These are phyloP conservation scores for Eucalyptus dawsonii DNA, from an alignment of 345 rosid genomes.

Conservation along the genomic window DNA sequence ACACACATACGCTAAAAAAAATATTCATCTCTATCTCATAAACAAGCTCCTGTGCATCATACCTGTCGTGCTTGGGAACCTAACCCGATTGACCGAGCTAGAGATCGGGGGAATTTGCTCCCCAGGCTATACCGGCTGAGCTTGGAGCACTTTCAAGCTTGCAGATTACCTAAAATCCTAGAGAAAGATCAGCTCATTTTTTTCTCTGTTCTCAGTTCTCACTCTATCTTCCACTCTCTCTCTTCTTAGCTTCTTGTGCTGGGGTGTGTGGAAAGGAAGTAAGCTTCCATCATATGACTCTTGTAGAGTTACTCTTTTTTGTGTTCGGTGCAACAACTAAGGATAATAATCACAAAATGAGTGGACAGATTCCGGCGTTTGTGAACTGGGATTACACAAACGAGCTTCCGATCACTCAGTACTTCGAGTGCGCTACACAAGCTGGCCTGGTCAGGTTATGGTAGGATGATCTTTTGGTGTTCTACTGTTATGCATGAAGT, in stretches of 20 bases:
- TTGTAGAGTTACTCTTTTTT: too few relatives aligned
- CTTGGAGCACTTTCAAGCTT: slow-evolving; percentile 48
- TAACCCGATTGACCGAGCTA: slow-evolving; percentile 51
- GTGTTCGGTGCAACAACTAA: background rate
- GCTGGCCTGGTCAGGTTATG: background rate
- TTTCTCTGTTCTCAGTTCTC: background rate
- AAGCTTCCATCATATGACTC: background rate
- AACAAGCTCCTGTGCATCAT: slow-evolving; percentile 25
- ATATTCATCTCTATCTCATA: too few relatives aligned
- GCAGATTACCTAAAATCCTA: slow-evolving; percentile 58
- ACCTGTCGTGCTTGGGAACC: slow-evolving; percentile 47
- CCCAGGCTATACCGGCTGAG: slow-evolving; percentile 42
- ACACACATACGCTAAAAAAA: too few relatives aligned
- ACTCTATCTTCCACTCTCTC: slow-evolving; percentile 17
- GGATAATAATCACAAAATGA: background rate
- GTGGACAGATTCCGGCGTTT: background rate
- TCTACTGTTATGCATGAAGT: slow-evolving; percentile 39
- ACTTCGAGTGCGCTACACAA: background rate
- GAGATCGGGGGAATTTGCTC: slow-evolving; percentile 77
- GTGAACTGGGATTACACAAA: background rate
- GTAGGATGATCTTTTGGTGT: background rate
- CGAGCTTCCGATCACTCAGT: background rate
- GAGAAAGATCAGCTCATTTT: background rate
- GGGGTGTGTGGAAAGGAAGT: background rate
- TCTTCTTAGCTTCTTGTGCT: background rate